Base-by-base conservation (phyloP, 257 asterid genomes). In the Penstemon barbatus region DNA sequence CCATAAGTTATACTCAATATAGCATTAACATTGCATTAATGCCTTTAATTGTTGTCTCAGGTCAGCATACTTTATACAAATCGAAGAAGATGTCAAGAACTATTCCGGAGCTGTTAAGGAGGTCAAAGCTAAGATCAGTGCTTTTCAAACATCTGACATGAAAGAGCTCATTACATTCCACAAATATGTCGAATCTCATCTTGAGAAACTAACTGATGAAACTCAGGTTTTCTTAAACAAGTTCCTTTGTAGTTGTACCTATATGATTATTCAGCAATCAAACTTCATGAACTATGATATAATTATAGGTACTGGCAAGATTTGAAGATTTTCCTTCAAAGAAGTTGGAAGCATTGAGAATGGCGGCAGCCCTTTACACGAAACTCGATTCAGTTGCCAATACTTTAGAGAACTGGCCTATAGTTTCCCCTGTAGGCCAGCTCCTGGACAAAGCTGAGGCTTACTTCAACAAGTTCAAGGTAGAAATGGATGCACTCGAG, bases 1-100 rank as follows among this genome's bases (percentile, higher is more conserved):
- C 18, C 33, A 55, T 15, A 25, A 25, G 33, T 25, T 25, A 25
- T 25, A 25, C 33, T 25, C 33, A 2, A 25, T 25, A 25, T 25
- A 25, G 33, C 33, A 25, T 25, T 25, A 25, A 25, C 33, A 25
- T 25, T 1, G 33, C 18, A 15, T 15, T 15, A 15, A 15, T 15
- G 18, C 18, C 18, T 15, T 15, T 15, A 10, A 9, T n/a, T 46
- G 51, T 58, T 19, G 19, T 10, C 38, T 74, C 87, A 92, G 98
- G 86, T 92, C 98, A 50, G 83, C 97, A 45, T 90, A 92, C 81
- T 84, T 86, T 66, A 79, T 70, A 79, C 97, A 92, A 77, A 92
- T 92, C 18, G 97, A 92, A 74, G 97, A 85, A 77, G 97, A 90
- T 70, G 88, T 86, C 42, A 87, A 74, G 73, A 81, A 77, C 39